A percentile compares a stretch with the other conserved stretches of the same genome.
These are phyloP conservation scores for Dimargaris xerosporica DNA, from an alignment of 192 early-diverging fungal species.

Conservation along the genomic window DNA sequence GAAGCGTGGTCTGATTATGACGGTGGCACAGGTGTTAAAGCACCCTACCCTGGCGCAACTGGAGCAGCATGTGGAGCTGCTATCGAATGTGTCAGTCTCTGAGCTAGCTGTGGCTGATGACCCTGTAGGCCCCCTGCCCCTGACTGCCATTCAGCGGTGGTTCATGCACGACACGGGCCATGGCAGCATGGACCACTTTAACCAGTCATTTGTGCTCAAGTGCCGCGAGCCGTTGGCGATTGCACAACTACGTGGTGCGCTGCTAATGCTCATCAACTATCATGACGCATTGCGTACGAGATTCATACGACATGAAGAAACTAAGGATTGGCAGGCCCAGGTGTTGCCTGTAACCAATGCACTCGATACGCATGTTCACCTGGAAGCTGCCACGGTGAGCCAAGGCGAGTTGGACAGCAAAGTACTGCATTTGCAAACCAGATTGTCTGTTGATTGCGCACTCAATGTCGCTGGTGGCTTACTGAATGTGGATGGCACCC, in stretches of 20 bases:
- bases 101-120: not conserved
- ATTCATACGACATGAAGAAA: not conserved
- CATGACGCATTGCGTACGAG: slow-evolving; percentile 1
- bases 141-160: not conserved
- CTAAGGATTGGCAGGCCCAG: not conserved
- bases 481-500: not conserved
- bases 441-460: not conserved
- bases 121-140: not conserved
- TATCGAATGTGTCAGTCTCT: not conserved
- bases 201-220: slow-evolving; percentile 1
- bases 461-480: not conserved
- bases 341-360: not conserved
- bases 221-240: not conserved
- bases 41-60: not conserved
- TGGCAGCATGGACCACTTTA: not conserved
- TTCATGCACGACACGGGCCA: not conserved
- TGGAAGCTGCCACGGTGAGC: not conserved
- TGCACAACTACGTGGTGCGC: not conserved
- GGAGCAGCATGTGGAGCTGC: not conserved
- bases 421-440: not conserved
- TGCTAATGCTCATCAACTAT: not conserved
- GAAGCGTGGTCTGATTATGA: not conserved
- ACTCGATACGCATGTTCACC: not conserved
- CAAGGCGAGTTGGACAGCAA: not conserved
- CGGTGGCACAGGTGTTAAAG: not conserved